Conservation (phyloP, 164 flowering plant genomes). For the Umbilicus rupestris region DNA sequence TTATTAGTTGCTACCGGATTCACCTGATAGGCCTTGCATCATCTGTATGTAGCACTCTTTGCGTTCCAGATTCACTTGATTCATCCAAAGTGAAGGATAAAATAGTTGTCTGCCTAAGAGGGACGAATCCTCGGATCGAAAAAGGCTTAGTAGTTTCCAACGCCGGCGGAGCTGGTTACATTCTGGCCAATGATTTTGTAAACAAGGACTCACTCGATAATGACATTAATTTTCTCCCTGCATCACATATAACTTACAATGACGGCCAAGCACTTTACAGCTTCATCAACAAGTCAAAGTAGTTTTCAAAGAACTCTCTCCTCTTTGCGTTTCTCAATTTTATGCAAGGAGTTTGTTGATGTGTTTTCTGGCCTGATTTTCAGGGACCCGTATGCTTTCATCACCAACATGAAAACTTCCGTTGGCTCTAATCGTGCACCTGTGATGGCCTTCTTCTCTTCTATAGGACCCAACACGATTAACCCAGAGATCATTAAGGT, state of each 20-base stretch:
- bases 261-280: slow-evolving; percentile 22
- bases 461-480: slow-evolving; percentile 59
- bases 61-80: slow-evolving; percentile 20
- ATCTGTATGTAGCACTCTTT: slow-evolving; percentile 16
- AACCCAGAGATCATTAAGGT: slow-evolving; percentile 82
- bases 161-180: slow-evolving; percentile 37
- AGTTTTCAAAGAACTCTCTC: slow-evolving; percentile 1
- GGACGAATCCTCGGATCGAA: slow-evolving; percentile 14
- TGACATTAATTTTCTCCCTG: slow-evolving; percentile 33
- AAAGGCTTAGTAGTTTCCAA: slow-evolving; percentile 21
- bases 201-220: slow-evolving; percentile 2
- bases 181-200: slow-evolving; percentile 20
- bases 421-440: slow-evolving; percentile 52
- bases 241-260: slow-evolving; percentile 25
- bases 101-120: slow-evolving; percentile 28
- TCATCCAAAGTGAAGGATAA: slow-evolving; percentile 28
- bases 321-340: background rate
- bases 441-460: slow-evolving; percentile 73
- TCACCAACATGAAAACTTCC: slow-evolving; percentile 32
- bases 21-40: background rate
- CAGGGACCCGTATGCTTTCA: slow-evolving; percentile 47
- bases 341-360: background rate
- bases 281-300: slow-evolving; percentile 31
- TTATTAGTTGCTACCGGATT: background rate
- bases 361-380: background rate